phyloP scores from a whole-genome alignment of 306 rosid genomes.

The Dryas octopetala region DNA sequence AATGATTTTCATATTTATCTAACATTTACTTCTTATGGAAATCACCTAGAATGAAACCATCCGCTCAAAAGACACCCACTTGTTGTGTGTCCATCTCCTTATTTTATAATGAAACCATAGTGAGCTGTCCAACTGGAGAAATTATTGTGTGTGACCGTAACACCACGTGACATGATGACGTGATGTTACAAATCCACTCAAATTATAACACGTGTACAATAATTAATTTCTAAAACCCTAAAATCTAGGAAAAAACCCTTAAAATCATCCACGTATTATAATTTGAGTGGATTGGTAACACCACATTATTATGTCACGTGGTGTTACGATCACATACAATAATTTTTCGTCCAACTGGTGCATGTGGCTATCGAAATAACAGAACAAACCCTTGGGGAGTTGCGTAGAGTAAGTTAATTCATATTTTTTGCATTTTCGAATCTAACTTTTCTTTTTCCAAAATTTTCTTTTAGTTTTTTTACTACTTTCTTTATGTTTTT shows the following conservation, averaged over 20 bases:
- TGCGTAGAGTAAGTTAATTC: constrained; percentile 70
- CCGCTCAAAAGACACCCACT: constrained; percentile 94
- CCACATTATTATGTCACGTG: too few species aligned
- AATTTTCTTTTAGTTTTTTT: constrained; percentile 1
- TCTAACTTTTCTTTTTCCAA: background rate
- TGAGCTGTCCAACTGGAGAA: constrained; percentile 57
- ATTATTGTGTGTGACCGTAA: too few species aligned
- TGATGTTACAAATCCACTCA: too few species aligned
- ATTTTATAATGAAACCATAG: constrained; percentile 85
- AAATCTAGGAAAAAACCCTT: too few species aligned
- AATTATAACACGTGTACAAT: too few species aligned
- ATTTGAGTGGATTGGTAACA: too few species aligned
- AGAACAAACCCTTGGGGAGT: constrained; percentile 55
- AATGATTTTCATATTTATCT: constrained; percentile 18
- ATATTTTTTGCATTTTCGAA: constrained; percentile 13
- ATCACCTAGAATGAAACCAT: constrained; percentile 97
- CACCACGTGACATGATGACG: too few species aligned
- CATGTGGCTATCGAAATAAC: constrained; percentile 87
- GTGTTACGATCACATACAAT: too few species aligned
- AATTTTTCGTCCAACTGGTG: constrained; percentile 42
- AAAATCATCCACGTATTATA: too few species aligned
- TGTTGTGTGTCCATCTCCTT: constrained; percentile 98
- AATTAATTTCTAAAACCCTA: too few species aligned
- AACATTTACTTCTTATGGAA: constrained; percentile 40
- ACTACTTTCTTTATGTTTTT: background rate